Evolutionary conservation across 2,329 filamentous ascomycete genomes (phyloP).

Genomic region (Aspergillus neotritici): DNA sequence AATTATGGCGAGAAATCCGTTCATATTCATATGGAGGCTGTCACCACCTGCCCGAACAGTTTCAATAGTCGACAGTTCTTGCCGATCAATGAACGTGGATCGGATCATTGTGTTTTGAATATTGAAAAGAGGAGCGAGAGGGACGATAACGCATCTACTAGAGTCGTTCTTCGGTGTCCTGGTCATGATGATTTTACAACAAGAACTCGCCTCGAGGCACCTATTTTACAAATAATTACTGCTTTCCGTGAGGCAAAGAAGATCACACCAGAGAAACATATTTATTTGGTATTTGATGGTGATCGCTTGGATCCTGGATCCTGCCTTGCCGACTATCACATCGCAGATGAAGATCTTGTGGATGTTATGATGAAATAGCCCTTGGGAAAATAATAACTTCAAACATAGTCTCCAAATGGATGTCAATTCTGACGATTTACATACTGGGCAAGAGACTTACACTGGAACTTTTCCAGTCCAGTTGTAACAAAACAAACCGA

Average conservation of each 20-base stretch:
- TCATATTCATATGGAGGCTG: conserved; percentile 69
- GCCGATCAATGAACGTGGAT: conserved; percentile 1
- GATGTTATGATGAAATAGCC: conserved; percentile 65
- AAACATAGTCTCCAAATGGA: too few relatives aligned
- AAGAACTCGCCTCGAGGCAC: conserved; percentile 44
- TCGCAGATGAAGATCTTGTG: conserved; percentile 68
- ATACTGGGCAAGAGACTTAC: too few relatives aligned
- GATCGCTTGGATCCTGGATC: conserved; percentile 59
- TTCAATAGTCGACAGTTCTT: not conserved
- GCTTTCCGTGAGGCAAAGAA: conserved; percentile 55
- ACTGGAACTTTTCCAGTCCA: too few relatives aligned
- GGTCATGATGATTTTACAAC: conserved; percentile 48
- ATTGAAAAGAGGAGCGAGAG: conserved; percentile 6
- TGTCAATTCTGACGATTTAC: too few relatives aligned
- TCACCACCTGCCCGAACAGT: conserved; percentile 54
- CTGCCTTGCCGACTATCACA: conserved; percentile 61
- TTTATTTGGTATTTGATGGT: conserved; percentile 70
- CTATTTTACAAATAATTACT: conserved; percentile 56
- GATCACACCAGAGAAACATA: conserved; percentile 47
- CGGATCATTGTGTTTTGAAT: not conserved
- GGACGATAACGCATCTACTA: conserved; percentile 32
- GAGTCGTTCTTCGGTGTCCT: conserved; percentile 49
- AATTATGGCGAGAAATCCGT: conserved; percentile 44
- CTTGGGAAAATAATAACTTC: too few relatives aligned
- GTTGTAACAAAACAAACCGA: too few relatives aligned